Base-by-base conservation (phyloP, 805 yeast genomes). In the Zygoascus flipseniorum region DNA sequence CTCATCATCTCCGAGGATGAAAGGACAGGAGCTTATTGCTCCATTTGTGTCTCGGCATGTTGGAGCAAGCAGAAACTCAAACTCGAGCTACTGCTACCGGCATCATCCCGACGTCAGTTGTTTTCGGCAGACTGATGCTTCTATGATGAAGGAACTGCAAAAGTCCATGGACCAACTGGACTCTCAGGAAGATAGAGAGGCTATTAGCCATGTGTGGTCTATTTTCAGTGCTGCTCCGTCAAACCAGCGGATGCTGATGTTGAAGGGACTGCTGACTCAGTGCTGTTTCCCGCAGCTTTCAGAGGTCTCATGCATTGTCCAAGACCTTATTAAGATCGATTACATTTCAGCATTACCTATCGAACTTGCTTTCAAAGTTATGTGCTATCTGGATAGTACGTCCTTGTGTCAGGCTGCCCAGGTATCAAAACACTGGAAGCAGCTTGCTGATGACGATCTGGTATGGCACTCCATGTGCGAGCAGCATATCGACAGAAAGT, bases 391-490 rank as follows among this genome's bases (percentile, higher is more conserved):
- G 56, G 99, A 93, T 67, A 92, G 98, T 69, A 84, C 82, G 51
- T 87, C 96, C n/a, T 76, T 93, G 46, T 90, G 97, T 68, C 83
- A 80, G 59, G 97, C 98, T 0, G 95, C 97, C 0, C 95, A 86
- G 70, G 99, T 93, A 1, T 85, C 90, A 32, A 79, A 81, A 51
- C 80, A 79, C 51, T 93, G 99, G 99, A 83, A 87, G 65, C 72
- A 73, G 53, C 72, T 93, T 54, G 98, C 99, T 1, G 97, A 93
- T 68, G 97, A 92, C 66, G 98, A 93, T 65, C 72, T 95, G 49
- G 97, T 93, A 2, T 93, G 99, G 99, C 93, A 92, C 66, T 90
- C 92, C 60, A 85, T 93, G 89, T 93, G 99, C 66, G 96, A 89
- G 66, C 99, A 93, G 70, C 99, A 93, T 69, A 93, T 93, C 52